Base-by-base conservation (phyloP, 2,329 filamentous ascomycete genomes). In the Nemania serpens region DNA sequence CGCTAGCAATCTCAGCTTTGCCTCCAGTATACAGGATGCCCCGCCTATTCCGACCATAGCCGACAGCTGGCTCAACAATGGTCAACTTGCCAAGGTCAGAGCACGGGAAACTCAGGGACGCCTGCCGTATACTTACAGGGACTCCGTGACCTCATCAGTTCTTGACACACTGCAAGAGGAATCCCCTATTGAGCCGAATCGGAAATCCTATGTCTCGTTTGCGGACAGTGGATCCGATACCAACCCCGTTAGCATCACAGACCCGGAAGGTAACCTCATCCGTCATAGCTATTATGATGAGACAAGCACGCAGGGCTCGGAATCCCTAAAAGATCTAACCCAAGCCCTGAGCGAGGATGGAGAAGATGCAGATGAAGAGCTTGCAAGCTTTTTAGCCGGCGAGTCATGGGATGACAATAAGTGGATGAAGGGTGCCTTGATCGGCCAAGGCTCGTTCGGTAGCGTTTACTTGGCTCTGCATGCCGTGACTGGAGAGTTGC, bases 381-480 rank as follows among this genome's bases (percentile, higher is more conserved):
- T 98, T 20, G 87, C 90, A 69, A 93, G 93, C 72, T 97, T 97
- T 81, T 82, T 98, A 42, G 88, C 92, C 36, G 91, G 92, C 66
- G 92, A 97, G 73, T 96, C 92, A 9, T 98, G 95, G 88, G 93
- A 96, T 66, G 93, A 97, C 65, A 91, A 94, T 79, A 96, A 97
- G 76, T 99, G 96, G 91, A 98, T 99, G 93, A 97, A 98, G 81
- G 95, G 95, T 72, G 93, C 94, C 34, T 82, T 98, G 65, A 99
- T 99, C 68, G 95, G 95, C 34, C 93, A 97, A 77, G 95, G 95
- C 65, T 97, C 93, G 4, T 99, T 99, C 72, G 95, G 95, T 71
- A 93, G 89, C 69, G 95, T 99, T 55, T 99, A 96, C 77, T 84
- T 99, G 50, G 95, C 95, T 25, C 83, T 99, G 34, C 95, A 99